Conservation (phyloP, 2,329 filamentous ascomycete species). For the Gnomoniopsis sp. region DNA sequence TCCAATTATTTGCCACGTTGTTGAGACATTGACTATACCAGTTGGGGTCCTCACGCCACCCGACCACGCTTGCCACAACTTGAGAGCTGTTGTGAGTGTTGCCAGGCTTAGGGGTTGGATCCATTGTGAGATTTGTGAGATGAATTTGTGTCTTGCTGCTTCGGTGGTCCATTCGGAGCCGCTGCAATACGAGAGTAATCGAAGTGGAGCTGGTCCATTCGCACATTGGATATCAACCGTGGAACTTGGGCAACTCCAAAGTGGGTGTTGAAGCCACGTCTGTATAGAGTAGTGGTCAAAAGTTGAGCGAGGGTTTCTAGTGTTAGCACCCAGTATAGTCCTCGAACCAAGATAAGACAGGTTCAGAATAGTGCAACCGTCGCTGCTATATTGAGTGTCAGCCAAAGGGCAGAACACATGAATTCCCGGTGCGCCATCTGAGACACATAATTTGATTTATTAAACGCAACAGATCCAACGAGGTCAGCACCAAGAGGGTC, state of each 20-base stretch:
- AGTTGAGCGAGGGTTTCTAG: not conserved
- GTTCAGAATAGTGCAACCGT: not conserved
- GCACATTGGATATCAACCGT: not conserved
- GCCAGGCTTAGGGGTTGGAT: not conserved
- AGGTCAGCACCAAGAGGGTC: not conserved
- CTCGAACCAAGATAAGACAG: not conserved
- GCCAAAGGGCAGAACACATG: not conserved
- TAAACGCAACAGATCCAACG: not conserved
- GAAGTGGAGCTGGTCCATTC: too few relatives aligned
- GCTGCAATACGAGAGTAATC: too few relatives aligned
- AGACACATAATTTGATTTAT: not conserved
- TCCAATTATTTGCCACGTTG: not conserved
- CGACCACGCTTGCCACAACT: not conserved
- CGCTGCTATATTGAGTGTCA: not conserved
- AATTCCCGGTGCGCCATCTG: not conserved
- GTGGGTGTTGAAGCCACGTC: not conserved
- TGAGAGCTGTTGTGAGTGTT: not conserved
- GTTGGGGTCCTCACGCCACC: constrained; percentile 5
- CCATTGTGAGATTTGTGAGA: not conserved
- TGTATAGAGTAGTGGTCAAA: not conserved
- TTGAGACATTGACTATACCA: not conserved
- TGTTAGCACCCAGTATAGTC: not conserved
- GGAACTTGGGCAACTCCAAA: not conserved
- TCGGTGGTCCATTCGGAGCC: not conserved
- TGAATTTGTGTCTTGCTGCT: not conserved